These are phyloP conservation scores for Microdochium nivale DNA, from an alignment of 2,329 filamentous ascomycete species.

Conservation along the genomic window DNA sequence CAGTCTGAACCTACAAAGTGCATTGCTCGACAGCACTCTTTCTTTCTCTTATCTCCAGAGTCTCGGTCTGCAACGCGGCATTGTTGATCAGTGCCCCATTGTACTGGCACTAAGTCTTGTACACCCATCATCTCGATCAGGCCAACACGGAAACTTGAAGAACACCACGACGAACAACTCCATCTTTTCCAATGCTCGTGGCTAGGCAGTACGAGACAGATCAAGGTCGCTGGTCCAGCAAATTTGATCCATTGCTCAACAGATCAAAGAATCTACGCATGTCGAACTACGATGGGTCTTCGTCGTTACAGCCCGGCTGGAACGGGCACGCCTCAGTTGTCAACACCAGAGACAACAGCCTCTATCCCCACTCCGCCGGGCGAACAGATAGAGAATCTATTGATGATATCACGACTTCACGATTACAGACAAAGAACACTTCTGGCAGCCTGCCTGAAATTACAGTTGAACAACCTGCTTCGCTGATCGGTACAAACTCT, in stretches of 20 bases:
- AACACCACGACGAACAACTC: constrained; percentile 5
- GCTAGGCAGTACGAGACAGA: constrained; percentile 44
- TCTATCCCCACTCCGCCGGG: constrained; percentile 36
- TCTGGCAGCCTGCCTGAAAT: background rate
- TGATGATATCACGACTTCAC: constrained; percentile 21
- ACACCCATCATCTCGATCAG: too few species aligned
- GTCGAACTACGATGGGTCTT: constrained; percentile 46
- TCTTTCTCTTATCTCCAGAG: constrained; percentile 3
- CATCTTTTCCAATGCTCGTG: constrained; percentile 43
- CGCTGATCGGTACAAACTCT: background rate
- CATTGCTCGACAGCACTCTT: background rate
- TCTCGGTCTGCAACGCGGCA: background rate
- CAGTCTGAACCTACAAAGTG: background rate
- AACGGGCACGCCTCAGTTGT: constrained; percentile 45
- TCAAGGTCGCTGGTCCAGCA: constrained; percentile 46
- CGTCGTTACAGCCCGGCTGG: constrained; percentile 48
- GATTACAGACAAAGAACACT: constrained; percentile 6
- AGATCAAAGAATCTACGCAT: constrained; percentile 43
- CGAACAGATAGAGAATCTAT: constrained; percentile 26
- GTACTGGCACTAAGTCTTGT: background rate
- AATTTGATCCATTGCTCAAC: constrained; percentile 37
- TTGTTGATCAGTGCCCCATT: background rate
- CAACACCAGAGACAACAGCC: constrained; percentile 32
- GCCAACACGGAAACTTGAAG: background rate
- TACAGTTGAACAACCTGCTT: background rate